Evolutionary conservation across 192 early-diverging fungal species (phyloP).

Genomic region (Pecoramyces ruminantium): DNA sequence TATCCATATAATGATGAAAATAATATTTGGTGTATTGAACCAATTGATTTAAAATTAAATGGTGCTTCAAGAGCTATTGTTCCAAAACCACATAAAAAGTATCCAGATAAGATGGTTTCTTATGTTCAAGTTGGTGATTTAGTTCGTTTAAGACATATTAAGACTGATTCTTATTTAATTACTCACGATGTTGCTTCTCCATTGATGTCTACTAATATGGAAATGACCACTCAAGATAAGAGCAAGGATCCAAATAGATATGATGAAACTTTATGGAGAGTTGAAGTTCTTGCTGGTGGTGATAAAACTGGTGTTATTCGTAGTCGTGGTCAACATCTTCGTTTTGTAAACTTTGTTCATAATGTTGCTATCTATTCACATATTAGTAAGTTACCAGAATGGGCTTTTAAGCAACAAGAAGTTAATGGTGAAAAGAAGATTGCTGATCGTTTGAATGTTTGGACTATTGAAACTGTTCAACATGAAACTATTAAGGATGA

Average conservation of each 20-base stretch:
- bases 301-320: conserved; percentile 23
- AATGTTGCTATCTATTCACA: conserved; percentile 67
- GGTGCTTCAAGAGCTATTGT: conserved; percentile 6
- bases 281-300: conserved; percentile 24
- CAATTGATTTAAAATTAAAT: conserved; percentile 30
- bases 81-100: conserved; percentile 12
- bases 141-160: conserved; percentile 54
- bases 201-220: conserved; percentile 43
- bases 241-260: conserved; percentile 43
- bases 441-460: conserved; percentile 51
- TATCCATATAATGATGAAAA: conserved; percentile 71
- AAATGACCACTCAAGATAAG: conserved; percentile 42
- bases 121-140: conserved; percentile 55
- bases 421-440: conserved; percentile 84
- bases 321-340: conserved; percentile 45
- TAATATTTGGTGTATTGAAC: conserved; percentile 62
- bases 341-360: conserved; percentile 58
- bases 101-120: conserved; percentile 19
- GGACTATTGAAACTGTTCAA: conserved; percentile 61
- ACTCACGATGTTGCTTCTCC: conserved; percentile 46
- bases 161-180: conserved; percentile 33
- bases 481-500: conserved; percentile 12
- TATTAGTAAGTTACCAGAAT: conserved; percentile 51
- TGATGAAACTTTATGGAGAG: conserved; percentile 36
- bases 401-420: conserved; percentile 78